These are phyloP conservation scores for Xylaria sp. DNA, from an alignment of 2,329 filamentous ascomycete genomes.

Conservation along the genomic window DNA sequence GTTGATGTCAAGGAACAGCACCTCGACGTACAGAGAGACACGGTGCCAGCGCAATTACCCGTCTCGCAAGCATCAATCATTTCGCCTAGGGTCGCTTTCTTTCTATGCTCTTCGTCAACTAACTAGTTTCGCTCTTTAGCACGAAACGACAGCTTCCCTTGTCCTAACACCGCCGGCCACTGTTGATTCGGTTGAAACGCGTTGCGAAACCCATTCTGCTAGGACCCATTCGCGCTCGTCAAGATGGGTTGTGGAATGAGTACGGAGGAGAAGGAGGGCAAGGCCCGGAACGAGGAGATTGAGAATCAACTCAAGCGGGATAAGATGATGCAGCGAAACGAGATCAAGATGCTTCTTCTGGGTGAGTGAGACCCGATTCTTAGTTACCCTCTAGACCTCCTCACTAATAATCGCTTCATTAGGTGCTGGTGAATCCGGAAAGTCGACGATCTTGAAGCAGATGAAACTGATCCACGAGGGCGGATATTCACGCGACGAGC, in stretches of 20 bases:
- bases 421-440: conserved; percentile 98
- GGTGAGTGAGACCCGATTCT: conserved; percentile 68
- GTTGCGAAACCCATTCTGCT: conserved; percentile 18
- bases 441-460: conserved; percentile 94
- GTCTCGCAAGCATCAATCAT: conserved; percentile 13
- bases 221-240: conserved; percentile 53
- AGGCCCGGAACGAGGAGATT: conserved; percentile 99
- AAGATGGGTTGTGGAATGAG: conserved; percentile 99
- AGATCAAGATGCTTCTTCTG: conserved; percentile 99
- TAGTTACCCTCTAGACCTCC: not conserved
- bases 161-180: not conserved
- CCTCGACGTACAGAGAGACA: conserved; percentile 9
- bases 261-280: conserved; percentile 99
- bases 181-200: conserved; percentile 8
- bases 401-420: conserved; percentile 31
- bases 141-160: conserved; percentile 29
- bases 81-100: not conserved
- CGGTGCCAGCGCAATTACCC: conserved; percentile 7
- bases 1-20: conserved; percentile 4
- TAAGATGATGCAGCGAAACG: conserved; percentile 98
- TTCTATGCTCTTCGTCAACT: conserved; percentile 14
- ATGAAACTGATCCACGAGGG: conserved; percentile 99
- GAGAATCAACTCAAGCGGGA: conserved; percentile 99
- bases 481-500: conserved; percentile 92
- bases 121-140: conserved; percentile 21